A percentile compares a stretch with the other conserved stretches of the same genome.
phyloP scores from a whole-genome alignment of 768 basidiomycete species.

The Tricholoma hemisulphureum region DNA sequence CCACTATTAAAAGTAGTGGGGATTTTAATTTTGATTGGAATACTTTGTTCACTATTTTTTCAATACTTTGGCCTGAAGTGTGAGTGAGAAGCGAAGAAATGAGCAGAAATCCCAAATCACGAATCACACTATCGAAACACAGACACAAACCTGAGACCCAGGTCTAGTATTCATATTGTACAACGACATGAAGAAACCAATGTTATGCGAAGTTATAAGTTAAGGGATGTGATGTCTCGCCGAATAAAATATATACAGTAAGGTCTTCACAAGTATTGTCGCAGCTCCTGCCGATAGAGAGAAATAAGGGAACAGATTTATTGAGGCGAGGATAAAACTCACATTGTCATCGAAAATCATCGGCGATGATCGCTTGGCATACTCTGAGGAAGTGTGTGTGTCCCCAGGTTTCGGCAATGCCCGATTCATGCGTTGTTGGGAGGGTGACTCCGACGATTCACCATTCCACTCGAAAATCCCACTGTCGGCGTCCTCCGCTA shows the following conservation, averaged over 20 bases:
- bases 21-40: too few relatives aligned
- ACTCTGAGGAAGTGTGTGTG: background rate
- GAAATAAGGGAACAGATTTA: background rate
- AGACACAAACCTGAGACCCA: too few relatives aligned
- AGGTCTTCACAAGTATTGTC: background rate
- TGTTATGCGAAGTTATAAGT: too few relatives aligned
- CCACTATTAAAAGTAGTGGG: too few relatives aligned
- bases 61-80: too few relatives aligned
- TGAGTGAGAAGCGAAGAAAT: too few relatives aligned
- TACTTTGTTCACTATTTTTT: too few relatives aligned
- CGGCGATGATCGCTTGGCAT: background rate
- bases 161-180: too few relatives aligned
- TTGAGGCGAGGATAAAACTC: background rate
- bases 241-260: background rate
- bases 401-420: background rate
- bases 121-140: too few relatives aligned
- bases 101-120: too few relatives aligned
- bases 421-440: background rate
- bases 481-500: background rate
- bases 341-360: background rate
- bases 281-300: background rate
- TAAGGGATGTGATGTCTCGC: too few relatives aligned
- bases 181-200: too few relatives aligned
- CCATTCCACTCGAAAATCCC: slow-evolving; percentile 8
- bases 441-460: background rate